Evolutionary conservation across 345 rosid species (phyloP), one percentile per base, ranked within the genome.

Genomic region (Jatropha curcas): DNA sequence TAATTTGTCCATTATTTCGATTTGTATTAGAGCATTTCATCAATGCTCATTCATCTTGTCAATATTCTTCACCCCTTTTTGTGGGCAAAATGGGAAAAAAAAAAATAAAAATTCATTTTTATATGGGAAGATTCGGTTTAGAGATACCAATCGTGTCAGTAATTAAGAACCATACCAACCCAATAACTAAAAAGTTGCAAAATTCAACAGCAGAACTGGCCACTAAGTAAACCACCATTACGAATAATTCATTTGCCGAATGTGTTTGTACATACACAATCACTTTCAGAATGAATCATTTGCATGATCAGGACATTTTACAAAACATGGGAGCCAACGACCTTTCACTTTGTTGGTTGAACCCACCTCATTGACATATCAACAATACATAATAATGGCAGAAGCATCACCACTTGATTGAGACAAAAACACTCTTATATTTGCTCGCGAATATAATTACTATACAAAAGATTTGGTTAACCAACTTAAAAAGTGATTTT

Each of bases 201-300:
- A 17, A 37, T 5, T 31, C 56, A 50, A 30, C 13, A 24, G 60
- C 60, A 34, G 31, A 41, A 41, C 1, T 41, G 9, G 28, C 2
- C 5, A 35, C 48, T 46, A 14, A 72, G 71, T 30, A 60, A 53
- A 27, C 71, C 37, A 41, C 65, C 66, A 19, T 24, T 10, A 41
- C 45, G 12, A 1, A 11, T 13, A 33, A 39, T 41, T 41, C 43
- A 41, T 13, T 41, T 41, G 45, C 45, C 11, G 11, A 41, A 41
- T 2, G 11, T 41, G 11, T 41, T 7, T 9, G 2, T 41, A 41
- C 11, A 41, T 3, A 41, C 8, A 13, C 11, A 41, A 41, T 52
- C 39, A 11, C 77, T 59, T 79, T 27, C 46, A 45, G 61, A 72
- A 37, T 66, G 60, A 74, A 69, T 56, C 68, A 39, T 10, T 52